Evolutionary conservation across 345 rosid genomes (phyloP), one percentile per base, ranked within the genome.

Genomic region (Dipteronia dyeriana): DNA sequence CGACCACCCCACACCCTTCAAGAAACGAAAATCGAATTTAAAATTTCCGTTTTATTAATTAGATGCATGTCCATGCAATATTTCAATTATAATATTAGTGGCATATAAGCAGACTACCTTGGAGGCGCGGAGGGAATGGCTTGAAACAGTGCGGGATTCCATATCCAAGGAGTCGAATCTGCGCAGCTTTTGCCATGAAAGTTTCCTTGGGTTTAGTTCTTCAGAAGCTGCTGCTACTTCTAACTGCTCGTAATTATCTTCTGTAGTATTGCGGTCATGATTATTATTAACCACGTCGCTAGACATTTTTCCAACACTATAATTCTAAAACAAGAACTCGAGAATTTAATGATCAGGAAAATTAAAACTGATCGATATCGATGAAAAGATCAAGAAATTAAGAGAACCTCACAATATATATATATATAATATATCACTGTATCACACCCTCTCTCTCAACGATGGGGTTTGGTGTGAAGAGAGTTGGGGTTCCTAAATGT

Each of bases 151-250:
- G 72, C 82, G 74, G 51, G 90, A 79, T 67, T 89, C 92, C 7
- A 85, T n/a, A 61, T 89, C 90, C 19, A 86, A 29, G 7, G 91
- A 86, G 41, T 88, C 90, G 13, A 45, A 31, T 14, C 87, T 80
- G 5, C 83, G 66, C 59, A 86, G 10, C 72, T 82, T 88, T n/a
- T 6, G 68, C 14, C 14, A 1, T 5, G 84, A 81, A 49, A 78
- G 77, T 29, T 79, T 81, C 60, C 61, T 72, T 39, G 60, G 79
- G 11, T 54, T 34, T 65, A 82, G 79, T 14, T 77, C 60, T 3
- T 25, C 71, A 2, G 83, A 73, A 17, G 7, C 17, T 59, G 7
- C 17, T 59, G 19, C 9, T 41, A 41, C 45, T 41, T 41, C 74
- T 17, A 16, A 45, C 29, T 45, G 8, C 20, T 22, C 29, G 16